Conservation (phyloP, 345 rosid genomes). For the Gossypium thurberi region DNA sequence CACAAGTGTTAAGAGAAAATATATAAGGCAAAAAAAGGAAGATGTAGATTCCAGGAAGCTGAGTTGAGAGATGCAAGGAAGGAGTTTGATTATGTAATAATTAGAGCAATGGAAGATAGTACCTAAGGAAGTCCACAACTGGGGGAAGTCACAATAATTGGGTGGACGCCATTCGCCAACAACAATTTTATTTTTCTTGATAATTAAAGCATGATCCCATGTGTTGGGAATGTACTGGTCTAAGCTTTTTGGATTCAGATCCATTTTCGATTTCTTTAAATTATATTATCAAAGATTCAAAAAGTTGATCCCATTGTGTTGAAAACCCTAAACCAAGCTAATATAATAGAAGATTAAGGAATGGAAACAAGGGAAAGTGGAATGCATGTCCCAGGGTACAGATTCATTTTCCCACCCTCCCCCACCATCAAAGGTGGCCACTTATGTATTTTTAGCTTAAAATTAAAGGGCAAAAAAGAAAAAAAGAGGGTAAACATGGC, state of each 20-base stretch:
- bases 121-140: slow-evolving; percentile 4
- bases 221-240: background rate
- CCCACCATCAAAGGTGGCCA: slow-evolving; percentile 1
- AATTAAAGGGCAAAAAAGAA: too few species aligned
- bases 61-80: background rate
- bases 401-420: background rate
- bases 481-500: background rate
- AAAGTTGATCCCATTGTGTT: background rate
- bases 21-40: too few species aligned
- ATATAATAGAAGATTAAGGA: background rate
- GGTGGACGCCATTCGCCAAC: background rate
- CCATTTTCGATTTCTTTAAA: background rate
- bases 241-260: slow-evolving; percentile 5
- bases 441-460: background rate
- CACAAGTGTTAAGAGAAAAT: background rate
- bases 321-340: background rate
- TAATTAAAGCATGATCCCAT: slow-evolving; percentile 3
- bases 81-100: background rate
- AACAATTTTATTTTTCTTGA: background rate
- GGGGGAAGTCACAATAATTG: background rate
- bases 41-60: background rate
- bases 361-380: background rate
- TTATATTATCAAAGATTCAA: background rate
- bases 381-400: background rate
- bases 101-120: background rate